Percentiles rank a stretch among this genome's conserved stretches.
phyloP scores from a whole-genome alignment of 192 early-diverging fungal species.

The Coemansia sp. region DNA sequence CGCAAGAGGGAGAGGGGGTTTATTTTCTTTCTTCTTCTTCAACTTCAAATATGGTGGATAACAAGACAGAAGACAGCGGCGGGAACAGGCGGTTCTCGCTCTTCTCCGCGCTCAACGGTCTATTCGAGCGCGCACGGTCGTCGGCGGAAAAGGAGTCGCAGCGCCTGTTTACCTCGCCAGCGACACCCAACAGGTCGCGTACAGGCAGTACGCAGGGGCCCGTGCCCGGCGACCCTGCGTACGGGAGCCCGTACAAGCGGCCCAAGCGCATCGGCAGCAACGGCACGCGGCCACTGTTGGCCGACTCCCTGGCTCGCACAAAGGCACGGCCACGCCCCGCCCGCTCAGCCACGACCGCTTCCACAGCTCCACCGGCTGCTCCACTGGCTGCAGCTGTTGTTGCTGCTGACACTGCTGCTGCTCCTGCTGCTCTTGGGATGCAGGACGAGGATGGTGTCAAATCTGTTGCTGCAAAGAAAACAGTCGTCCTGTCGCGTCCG shows the following conservation, averaged over 20 bases:
- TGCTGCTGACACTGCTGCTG: too few species aligned
- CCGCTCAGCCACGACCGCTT: neutral
- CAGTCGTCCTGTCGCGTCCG: neutral
- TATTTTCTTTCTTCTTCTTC: too few species aligned
- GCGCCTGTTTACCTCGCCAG: conserved; percentile 27
- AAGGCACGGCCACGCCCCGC: conserved; percentile 14
- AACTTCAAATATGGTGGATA: neutral
- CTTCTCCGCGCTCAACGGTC: conserved; percentile 39
- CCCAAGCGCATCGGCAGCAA: conserved; percentile 16
- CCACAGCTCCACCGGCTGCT: neutral
- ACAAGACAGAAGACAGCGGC: conserved; percentile 4
- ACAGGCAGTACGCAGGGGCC: conserved; percentile 2
- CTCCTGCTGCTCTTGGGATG: too few species aligned
- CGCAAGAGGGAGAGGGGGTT: too few species aligned
- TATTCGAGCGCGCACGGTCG: conserved; percentile 44
- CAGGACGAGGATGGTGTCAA: too few species aligned
- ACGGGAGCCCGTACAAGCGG: conserved; percentile 3
- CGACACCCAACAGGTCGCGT: neutral
- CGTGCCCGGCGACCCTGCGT: neutral
- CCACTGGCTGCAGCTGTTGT: neutral
- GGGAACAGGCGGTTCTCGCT: conserved; percentile 34
- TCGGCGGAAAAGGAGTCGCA: conserved; percentile 49
- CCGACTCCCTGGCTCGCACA: neutral
- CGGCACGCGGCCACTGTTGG: conserved; percentile 11
- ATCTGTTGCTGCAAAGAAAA: neutral